Evolutionary conservation across 768 basidiomycete genomes (phyloP), one percentile per base, ranked within the genome.

Genomic region (Boletus patriciae): DNA sequence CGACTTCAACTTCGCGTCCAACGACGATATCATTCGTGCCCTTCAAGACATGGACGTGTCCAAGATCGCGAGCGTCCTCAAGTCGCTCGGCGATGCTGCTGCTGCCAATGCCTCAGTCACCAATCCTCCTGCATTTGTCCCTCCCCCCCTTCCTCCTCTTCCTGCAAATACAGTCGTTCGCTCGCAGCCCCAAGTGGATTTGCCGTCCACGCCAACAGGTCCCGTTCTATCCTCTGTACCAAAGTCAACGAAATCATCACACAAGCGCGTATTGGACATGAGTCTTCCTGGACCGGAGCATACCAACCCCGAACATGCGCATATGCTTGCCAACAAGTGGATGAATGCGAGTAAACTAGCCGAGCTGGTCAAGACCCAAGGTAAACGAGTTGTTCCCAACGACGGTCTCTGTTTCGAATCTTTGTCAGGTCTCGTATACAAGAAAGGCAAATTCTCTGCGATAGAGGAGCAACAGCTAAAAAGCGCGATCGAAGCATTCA

Each of bases 381-480:
- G 91, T 88, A 47, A 43, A 62, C 46, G 15, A 44, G 23, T 33
- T 46, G 34, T 27, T 21, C 16, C 36, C 38, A 25, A 13, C 38
- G 34, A 33, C 21, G 21, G 27, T 50, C 37, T 31, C 53, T 46
- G 15, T 57, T 59, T 44, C 25, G 38, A 54, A 43, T 27, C 3
- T 25, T 40, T 38, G 44, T 57, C 55, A 92, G 90, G 90, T 33
- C 80, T 93, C n/a, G 80, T 89, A 3, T 92, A 90, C 70, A 92
- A 87, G 74, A 92, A 92, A 71, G 91, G 91, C 15, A 92, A 90
- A 66, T 94, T 94, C 64, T 91, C 90, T 25, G 82, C 86, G 0
- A 84, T 84, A 41, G 91, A 94, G 65, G 87, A 85, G 55, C 78
- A 83, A 25, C 85, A 86, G 59, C 70, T 92, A 1, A 78, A 74